Evolutionary conservation across 2,329 filamentous ascomycete genomes (phyloP).

Genomic region (Ophiostoma sp.): DNA sequence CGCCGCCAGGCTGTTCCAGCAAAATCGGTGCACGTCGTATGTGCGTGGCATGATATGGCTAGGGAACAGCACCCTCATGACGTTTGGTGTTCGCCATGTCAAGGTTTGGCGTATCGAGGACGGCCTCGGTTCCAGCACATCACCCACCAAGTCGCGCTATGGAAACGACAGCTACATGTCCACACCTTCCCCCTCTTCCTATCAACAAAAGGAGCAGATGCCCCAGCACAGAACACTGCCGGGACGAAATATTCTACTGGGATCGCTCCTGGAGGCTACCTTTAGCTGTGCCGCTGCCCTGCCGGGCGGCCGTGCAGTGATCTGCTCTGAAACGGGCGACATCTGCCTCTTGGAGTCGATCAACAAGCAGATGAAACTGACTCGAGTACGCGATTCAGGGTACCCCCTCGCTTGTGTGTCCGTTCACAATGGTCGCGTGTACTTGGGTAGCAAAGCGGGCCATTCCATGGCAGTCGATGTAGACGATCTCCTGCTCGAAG

Average conservation of each 20-base stretch:
- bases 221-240: slow-evolving; percentile 61
- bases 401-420: slow-evolving; percentile 65
- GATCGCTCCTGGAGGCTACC: slow-evolving; percentile 71
- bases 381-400: slow-evolving; percentile 58
- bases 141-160: slow-evolving; percentile 57
- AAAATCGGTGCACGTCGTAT: slow-evolving; percentile 85
- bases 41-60: slow-evolving; percentile 88
- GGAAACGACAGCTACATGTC: slow-evolving; percentile 42
- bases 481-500: slow-evolving; percentile 39
- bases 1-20: slow-evolving; percentile 69
- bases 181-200: slow-evolving; percentile 33
- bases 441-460: slow-evolving; percentile 64
- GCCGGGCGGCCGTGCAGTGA: slow-evolving; percentile 66
- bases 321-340: slow-evolving; percentile 83
- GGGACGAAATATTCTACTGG: slow-evolving; percentile 83
- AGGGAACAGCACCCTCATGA: slow-evolving; percentile 71
- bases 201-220: slow-evolving; percentile 18
- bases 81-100: slow-evolving; percentile 82
- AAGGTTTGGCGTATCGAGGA: slow-evolving; percentile 90
- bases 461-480: slow-evolving; percentile 51
- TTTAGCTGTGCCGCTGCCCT: slow-evolving; percentile 74
- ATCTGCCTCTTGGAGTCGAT: slow-evolving; percentile 82
- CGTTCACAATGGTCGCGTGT: slow-evolving; percentile 53
- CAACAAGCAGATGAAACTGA: slow-evolving; percentile 64
- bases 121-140: slow-evolving; percentile 35